Conservation (phyloP, 2,329 filamentous ascomycete genomes). For the Acephala macrosclerotiorum region DNA sequence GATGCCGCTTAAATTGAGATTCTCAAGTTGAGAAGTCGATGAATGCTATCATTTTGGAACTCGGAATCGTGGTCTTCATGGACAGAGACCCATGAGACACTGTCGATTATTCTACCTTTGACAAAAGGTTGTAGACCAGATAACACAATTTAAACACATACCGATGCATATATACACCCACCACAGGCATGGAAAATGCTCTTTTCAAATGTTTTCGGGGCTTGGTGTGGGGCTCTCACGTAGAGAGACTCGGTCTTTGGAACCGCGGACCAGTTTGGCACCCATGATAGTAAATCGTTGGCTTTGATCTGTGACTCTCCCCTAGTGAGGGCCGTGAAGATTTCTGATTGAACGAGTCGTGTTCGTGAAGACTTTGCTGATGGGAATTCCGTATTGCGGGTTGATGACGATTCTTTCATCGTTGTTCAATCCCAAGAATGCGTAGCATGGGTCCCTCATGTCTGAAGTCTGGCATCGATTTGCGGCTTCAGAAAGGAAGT, state of each 20-base stretch:
- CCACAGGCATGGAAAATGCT: not conserved
- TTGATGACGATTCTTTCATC: not conserved
- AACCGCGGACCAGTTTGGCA: not conserved
- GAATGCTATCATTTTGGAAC: not conserved
- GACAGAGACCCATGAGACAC: not conserved
- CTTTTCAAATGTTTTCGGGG: not conserved
- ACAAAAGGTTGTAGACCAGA: not conserved
- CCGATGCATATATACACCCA: not conserved
- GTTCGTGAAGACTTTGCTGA: not conserved
- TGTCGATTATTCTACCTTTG: not conserved
- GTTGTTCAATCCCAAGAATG: not conserved
- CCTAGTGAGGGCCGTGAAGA: not conserved
- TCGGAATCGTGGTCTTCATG: not conserved
- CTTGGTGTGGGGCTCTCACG: not conserved
- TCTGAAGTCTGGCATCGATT: not conserved
- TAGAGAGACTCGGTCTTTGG: not conserved
- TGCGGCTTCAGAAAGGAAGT: not conserved
- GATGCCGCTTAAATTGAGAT: not conserved
- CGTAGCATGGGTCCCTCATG: not conserved
- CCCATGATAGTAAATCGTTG: not conserved
- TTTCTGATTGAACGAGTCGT: not conserved
- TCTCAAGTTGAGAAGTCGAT: not conserved
- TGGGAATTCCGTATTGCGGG: not conserved
- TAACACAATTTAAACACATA: no score
- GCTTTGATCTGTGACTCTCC: not conserved